Base-by-base conservation (phyloP, 371 early-diverging fungal genomes). In the Conidiobolus incongruus region DNA sequence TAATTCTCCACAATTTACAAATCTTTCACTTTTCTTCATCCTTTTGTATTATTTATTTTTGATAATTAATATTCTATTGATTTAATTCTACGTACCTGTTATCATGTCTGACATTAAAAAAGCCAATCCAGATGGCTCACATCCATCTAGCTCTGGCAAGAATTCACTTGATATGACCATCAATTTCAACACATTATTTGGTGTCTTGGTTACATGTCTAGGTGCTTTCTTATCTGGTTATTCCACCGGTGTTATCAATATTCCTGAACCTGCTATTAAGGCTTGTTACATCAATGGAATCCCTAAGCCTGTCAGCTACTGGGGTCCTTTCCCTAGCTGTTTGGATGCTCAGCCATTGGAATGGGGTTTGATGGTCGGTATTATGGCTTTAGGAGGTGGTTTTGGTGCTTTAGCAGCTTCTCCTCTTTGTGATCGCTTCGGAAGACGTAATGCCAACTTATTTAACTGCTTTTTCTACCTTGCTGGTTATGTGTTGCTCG, bases 311-410 rank as follows among this genome's bases (percentile, higher is more conserved):
- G 13, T 19, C 11, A 31, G n/a, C 16, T 34, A 4, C 4, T 34
- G 34, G 34, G 13, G 34, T 15, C 17, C 15, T 13, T 34, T 30
- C 10, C 42, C 42, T 13, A 8, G 11, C n/a, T 48, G 29, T 32
- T 16, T 26, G 23, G 13, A 15, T n/a, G 42, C 41, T 21, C n/a
- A 15, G n/a, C 33, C 16, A 6, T 4, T 20, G 1, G 10, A 20
- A 20, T 20, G 47, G 62, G 77, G 73, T 45, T 53, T 73, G 31
- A 72, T 72, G 1, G 70, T 72, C 35, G 75, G 74, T 19, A 60
- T 73, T 52, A 72, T 70, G 47, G 69, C 75, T 23, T 51, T 80
- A 5, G 82, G 86, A 40, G 87, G 85, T 28, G 55, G 81, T 20
- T 28, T 70, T 5, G 86, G 83, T 47, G 83, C 75, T 4, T 55